Conservation (phyloP, 768 basidiomycete species). For the Serendipita sp. region DNA sequence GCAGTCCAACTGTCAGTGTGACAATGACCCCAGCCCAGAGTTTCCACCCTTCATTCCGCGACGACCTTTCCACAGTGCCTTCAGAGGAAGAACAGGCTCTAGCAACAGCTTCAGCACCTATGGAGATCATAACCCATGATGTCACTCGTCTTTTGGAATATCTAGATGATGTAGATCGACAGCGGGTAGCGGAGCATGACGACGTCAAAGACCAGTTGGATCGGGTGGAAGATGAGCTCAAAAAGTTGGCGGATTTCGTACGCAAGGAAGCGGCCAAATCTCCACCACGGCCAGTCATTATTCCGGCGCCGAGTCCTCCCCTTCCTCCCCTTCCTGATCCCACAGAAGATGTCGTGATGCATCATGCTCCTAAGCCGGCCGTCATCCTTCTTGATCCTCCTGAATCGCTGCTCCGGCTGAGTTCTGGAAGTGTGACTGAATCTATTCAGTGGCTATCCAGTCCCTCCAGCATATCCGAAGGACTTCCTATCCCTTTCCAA, state of each 20-base stretch:
- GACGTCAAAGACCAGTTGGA: constrained; percentile 52
- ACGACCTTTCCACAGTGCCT: no score
- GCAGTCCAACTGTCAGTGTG: no score
- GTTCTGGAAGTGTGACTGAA: constrained; percentile 2
- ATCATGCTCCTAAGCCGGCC: neutral
- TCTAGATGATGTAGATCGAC: constrained; percentile 47
- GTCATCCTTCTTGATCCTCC: constrained; percentile 3
- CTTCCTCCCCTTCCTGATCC: neutral
- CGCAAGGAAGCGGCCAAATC: constrained; percentile 4
- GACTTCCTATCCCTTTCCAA: neutral
- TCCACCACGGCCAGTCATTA: neutral
- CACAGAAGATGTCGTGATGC: neutral
- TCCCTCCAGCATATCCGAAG: neutral
- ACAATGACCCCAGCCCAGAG: no score
- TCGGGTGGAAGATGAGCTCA: constrained; percentile 52
- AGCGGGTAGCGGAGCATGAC: constrained; percentile 44
- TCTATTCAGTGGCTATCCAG: neutral
- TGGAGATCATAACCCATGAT: constrained; percentile 25
- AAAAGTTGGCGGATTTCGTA: constrained; percentile 28
- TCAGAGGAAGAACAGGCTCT: constrained; percentile 3
- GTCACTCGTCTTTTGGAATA: constrained; percentile 28
- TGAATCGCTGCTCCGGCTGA: neutral
- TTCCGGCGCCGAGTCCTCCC: no score
- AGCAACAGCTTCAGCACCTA: constrained; percentile 7
- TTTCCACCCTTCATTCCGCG: no score